phyloP scores from a whole-genome alignment of 176 grass and related monocot genomes.

The Guadua angustifolia region DNA sequence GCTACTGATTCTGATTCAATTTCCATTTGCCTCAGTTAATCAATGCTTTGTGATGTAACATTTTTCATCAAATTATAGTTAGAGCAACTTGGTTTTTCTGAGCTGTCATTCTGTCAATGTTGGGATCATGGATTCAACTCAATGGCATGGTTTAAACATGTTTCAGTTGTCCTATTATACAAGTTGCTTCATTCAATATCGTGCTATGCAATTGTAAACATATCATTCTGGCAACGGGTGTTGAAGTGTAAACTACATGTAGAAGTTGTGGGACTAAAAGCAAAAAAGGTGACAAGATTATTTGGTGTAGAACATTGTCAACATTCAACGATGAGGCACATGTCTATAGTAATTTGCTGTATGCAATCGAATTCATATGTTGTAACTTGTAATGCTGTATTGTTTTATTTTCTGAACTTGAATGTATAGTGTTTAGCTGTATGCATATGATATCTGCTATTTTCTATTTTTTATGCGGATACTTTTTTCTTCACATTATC shows the following conservation, averaged over 20 bases:
- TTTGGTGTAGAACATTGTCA: background rate
- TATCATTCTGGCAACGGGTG: slow-evolving; percentile 5
- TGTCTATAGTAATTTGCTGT: background rate
- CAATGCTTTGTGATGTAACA: background rate
- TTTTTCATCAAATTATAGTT: slow-evolving; percentile 15
- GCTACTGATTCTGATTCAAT: background rate
- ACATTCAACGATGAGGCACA: background rate
- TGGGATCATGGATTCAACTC: background rate
- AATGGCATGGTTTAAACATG: background rate
- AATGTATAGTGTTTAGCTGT: background rate
- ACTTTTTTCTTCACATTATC: slow-evolving; percentile 18
- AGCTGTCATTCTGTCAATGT: background rate
- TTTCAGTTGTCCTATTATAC: slow-evolving; percentile 3
- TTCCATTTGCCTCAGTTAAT: background rate
- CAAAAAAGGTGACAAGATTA: background rate
- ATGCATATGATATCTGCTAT: background rate
- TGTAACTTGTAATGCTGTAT: background rate
- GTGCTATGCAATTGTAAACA: background rate
- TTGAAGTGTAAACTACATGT: background rate
- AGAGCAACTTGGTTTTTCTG: background rate
- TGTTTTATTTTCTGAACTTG: background rate
- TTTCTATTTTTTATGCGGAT: slow-evolving; percentile 1
- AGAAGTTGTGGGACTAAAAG: background rate
- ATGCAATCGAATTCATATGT: background rate
- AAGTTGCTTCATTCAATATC: slow-evolving; percentile 17